Evolutionary conservation across 257 asterid species (phyloP).

Genomic region (Fraxinus cuspidata): DNA sequence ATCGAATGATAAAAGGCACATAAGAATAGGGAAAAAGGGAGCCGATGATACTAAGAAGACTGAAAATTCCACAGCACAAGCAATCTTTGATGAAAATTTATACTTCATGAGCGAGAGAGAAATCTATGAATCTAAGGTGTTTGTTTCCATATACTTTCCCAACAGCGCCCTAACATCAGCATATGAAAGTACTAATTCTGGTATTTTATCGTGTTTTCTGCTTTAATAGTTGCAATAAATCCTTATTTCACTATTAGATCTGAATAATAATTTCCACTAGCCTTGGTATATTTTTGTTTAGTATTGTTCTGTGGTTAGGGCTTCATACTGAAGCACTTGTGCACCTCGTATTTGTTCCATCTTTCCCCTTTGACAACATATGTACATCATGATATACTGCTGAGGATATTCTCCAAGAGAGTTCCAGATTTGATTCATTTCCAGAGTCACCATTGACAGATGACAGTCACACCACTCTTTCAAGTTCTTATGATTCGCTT

Average conservation of each 20-base stretch:
- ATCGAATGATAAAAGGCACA: constrained; percentile 31
- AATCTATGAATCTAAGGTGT: constrained; percentile 52
- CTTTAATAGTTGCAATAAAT: background rate
- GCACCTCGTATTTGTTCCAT: constrained; percentile 6
- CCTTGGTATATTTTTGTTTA: background rate
- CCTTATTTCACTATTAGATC: constrained; percentile 1
- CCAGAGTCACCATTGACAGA: constrained; percentile 54
- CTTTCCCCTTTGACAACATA: constrained; percentile 25
- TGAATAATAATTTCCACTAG: background rate
- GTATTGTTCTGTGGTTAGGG: background rate
- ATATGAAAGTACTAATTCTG: constrained; percentile 82
- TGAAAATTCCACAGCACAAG: constrained; percentile 72
- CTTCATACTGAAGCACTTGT: background rate
- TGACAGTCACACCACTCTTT: constrained; percentile 33
- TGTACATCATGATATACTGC: constrained; percentile 5
- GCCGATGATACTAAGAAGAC: constrained; percentile 55
- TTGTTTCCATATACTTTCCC: constrained; percentile 36
- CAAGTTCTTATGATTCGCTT: constrained; percentile 51
- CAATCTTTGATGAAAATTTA: constrained; percentile 79
- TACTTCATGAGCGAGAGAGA: constrained; percentile 67
- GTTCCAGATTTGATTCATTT: constrained; percentile 54
- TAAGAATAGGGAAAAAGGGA: constrained; percentile 71
- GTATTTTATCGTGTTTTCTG: constrained; percentile 36
- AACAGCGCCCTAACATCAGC: constrained; percentile 82
- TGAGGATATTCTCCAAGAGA: constrained; percentile 56